phyloP scores from a whole-genome alignment of 163 green algal genomes.

The Chlorella variabilis region DNA sequence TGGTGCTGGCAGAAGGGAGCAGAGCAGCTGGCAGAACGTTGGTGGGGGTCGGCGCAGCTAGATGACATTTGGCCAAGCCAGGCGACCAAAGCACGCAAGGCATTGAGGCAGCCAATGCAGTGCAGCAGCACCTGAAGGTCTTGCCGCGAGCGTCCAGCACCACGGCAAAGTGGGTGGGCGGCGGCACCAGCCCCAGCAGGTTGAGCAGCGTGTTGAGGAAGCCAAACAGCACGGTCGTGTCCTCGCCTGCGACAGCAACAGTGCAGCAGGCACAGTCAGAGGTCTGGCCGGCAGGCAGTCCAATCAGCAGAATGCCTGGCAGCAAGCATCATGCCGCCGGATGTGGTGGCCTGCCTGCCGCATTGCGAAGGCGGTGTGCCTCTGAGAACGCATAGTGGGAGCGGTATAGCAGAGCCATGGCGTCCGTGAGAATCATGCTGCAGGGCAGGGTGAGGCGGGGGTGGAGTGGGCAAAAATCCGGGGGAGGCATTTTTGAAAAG shows the following conservation, averaged over 20 bases:
- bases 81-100: no score
- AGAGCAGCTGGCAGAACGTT: no score
- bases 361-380: slow-evolving; percentile 44
- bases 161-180: slow-evolving; percentile 69
- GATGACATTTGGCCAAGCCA: no score
- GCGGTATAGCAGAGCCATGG: slow-evolving; percentile 67
- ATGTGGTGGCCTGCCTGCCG: background rate
- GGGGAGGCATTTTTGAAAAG: no score
- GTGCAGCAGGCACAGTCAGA: background rate
- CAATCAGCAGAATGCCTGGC: background rate
- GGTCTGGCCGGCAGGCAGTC: background rate
- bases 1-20: no score
- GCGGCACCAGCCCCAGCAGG: slow-evolving; percentile 59
- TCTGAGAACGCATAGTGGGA: slow-evolving; percentile 56
- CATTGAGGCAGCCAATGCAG: background rate
- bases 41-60: no score
- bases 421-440: slow-evolving; percentile 71
- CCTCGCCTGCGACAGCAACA: slow-evolving; percentile 40
- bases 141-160: slow-evolving; percentile 73
- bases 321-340: background rate
- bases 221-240: slow-evolving; percentile 60
- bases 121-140: slow-evolving; percentile 58
- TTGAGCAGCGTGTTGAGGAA: slow-evolving; percentile 56
- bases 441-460: background rate
- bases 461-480: background rate